Evolutionary conservation across 768 basidiomycete species (phyloP).

Genomic region (Phlebiopsis flavidoalba): DNA sequence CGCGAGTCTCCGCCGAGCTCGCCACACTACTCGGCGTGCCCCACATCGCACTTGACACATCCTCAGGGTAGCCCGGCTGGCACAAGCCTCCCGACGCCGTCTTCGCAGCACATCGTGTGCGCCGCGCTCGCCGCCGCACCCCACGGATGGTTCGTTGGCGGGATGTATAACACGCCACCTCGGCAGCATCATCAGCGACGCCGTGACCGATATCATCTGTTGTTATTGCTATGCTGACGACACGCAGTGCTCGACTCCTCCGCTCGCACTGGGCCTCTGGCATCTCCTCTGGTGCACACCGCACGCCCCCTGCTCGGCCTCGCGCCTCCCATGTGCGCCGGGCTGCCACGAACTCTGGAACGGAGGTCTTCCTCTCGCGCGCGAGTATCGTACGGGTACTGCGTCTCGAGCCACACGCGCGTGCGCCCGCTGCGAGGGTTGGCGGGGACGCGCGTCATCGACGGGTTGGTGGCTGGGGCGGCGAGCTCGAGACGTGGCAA

Average conservation of each 20-base stretch:
- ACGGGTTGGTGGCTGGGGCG: too few species aligned
- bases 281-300: constrained; percentile 47
- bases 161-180: constrained; percentile 16
- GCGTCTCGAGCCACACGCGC: constrained; percentile 13
- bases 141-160: constrained; percentile 20
- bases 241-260: constrained; percentile 74
- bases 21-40: constrained; percentile 36
- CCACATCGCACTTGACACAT: constrained; percentile 45
- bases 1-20: constrained; percentile 42
- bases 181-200: constrained; percentile 8
- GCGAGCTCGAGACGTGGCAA: too few species aligned
- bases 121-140: constrained; percentile 13
- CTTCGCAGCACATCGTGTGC: not conserved
- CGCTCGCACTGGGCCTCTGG: constrained; percentile 52
- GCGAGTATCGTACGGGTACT: constrained; percentile 31
- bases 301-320: constrained; percentile 30
- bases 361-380: constrained; percentile 20
- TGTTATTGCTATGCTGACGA: too few species aligned
- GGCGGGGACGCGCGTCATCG: too few species aligned
- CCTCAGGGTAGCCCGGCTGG: too few species aligned
- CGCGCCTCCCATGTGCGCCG: constrained; percentile 20
- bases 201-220: constrained; percentile 26
- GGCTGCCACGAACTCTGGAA: constrained; percentile 24
- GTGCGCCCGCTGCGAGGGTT: constrained; percentile 11
- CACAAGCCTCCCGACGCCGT: constrained; percentile 5